Conservation (phyloP, 352 stramenopile species). For the Globisporangium spiculum region DNA sequence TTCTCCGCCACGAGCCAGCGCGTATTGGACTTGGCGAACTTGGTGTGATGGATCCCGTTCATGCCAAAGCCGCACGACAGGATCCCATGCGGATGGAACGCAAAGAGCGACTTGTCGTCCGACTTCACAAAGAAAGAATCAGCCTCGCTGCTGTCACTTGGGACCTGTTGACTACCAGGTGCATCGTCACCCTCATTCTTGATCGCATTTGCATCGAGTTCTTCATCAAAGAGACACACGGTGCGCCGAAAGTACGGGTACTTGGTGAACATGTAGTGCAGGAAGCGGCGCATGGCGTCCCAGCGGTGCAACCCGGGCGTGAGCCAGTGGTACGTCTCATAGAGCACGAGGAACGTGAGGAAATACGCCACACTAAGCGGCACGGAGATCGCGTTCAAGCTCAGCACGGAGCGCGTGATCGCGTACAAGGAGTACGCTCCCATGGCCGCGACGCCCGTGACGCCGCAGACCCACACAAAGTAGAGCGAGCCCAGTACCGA, state of each 20-base stretch:
- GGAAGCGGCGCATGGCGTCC: constrained; percentile 21
- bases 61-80: constrained; percentile 50
- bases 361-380: constrained; percentile 23
- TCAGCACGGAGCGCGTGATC: constrained; percentile 19
- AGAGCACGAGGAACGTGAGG: constrained; percentile 31
- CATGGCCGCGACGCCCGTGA: constrained; percentile 19
- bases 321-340: constrained; percentile 39
- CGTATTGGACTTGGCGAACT: constrained; percentile 41
- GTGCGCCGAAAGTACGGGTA: constrained; percentile 33
- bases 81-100: constrained; percentile 70
- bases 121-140: background rate
- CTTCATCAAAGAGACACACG: constrained; percentile 27
- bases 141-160: background rate
- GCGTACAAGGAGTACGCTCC: constrained; percentile 21
- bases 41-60: constrained; percentile 50
- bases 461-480: constrained; percentile 25
- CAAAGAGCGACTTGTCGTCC: constrained; percentile 31
- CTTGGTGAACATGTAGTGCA: constrained; percentile 21
- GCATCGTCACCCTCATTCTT: background rate
- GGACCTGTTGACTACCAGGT: background rate
- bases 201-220: background rate
- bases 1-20: constrained; percentile 66
- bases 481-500: constrained; percentile 29
- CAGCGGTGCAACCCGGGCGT: constrained; percentile 29
- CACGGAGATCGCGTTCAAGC: constrained; percentile 19